Evolutionary conservation across 805 yeast species (phyloP), one percentile per base, ranked within the genome.

Genomic region (Schwanniomyces occidentalis): DNA sequence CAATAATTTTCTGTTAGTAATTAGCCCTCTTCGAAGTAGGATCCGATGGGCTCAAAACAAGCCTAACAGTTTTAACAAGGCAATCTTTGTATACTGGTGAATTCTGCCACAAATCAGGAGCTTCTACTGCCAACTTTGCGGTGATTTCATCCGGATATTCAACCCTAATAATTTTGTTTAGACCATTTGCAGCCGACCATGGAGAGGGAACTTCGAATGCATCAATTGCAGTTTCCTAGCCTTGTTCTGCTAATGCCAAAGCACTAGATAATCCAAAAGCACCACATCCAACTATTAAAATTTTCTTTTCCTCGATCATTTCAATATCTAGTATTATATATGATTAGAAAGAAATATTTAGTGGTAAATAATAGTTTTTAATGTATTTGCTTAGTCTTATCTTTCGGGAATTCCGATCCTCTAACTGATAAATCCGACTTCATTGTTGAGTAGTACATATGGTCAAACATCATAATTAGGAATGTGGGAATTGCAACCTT

Each of bases 221-320:
- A 34, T 46, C 51, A 10, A 46, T 24, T 8, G 42, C 44, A 13
- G 41, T 46, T 16, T 45, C 45, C 6, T 51, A 38, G 30, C 69
- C 69, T 14, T 49, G 45, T 21, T 49, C 38, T 1, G 60, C 58
- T 2, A 69, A 48, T 20, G 65, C 63, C 4, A 63, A 48, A 5
- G 72, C 69, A 0, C 75, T 61, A 4, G 75, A 63, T 1, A 71
- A 60, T 2, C 77, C 77, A 50, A 69, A 67, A 2, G 68, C 70
- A 1, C 76, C 75, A 45, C 71, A 67, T 2, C 75, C 75, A 12
- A 67, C 49, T 3, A 44, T 24, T 12, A 44, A 8, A 8, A 41
- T 12, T 13, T 24, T 24, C 14, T 24, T 24, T n/a, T n/a, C n/a
- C n/a, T n/a, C n/a, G n/a, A n/a, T n/a, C n/a, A n/a, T n/a, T n/a